Evolutionary conservation across 306 rosid species (phyloP), one percentile per base, ranked within the genome.

Genomic region (Quercus berberidifolia): DNA sequence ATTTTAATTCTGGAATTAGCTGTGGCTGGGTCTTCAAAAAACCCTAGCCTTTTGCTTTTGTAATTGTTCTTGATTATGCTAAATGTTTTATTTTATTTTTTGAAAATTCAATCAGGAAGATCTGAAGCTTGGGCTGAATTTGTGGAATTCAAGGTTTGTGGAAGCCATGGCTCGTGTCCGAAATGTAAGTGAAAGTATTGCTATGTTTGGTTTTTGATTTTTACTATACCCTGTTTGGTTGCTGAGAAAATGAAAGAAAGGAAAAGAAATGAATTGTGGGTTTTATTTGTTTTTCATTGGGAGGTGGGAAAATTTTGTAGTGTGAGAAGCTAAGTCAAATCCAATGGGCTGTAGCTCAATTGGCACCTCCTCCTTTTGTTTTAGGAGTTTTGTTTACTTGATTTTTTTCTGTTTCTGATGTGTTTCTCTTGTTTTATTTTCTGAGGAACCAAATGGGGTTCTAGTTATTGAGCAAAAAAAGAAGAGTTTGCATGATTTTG

Each of bases 121-220:
- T 26, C 79, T 41, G 70, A 49, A 49, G 17, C 17, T 49, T 49
- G 17, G 17, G 17, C 54, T 49, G 54, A 49, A 49, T 49, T 49
- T 49, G 54, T 49, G 54, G 65, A 41, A 58, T 35, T 38, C 52
- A 23, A 9, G 54, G 20, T 35, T 79, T 38, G 76, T 4, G 41
- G 54, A 73, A 78, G 70, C 69, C 63, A 87, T 87, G 90, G 90
- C 90, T 77, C 90, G 90, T 46, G 58, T 87, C 41, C 46, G 33
- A 74, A 85, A 85, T 51, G 90, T 87, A 79, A 84, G 88, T 64
- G 10, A 43, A 4, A 19, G 15, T 58, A 4, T 43, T 58, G 12
- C 4, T 55, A 62, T 55, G 58, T 43, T 25, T 65, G 46, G 55
- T 1, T 2, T 41, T 12, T 26, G 0, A 49, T 10, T 49, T 49